Percentiles rank a stretch among this genome's conserved stretches.
Evolutionary conservation across 257 asterid genomes (phyloP).

Genomic region (Solanum etuberosum): DNA sequence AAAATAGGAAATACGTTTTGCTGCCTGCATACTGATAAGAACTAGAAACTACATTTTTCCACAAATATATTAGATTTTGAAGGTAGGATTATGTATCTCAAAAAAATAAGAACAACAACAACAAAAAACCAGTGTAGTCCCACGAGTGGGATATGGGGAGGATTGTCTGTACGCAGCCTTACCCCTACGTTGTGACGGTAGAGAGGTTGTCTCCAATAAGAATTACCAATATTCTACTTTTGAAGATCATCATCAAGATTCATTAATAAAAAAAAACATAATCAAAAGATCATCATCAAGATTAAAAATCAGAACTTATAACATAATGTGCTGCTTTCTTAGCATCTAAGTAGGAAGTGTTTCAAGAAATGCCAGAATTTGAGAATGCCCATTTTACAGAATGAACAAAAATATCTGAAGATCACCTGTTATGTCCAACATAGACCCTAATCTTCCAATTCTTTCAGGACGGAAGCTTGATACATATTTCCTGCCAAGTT

Average conservation of each 20-base stretch:
- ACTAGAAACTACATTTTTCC: not conserved
- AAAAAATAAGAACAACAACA: not conserved
- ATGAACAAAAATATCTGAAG: conserved; percentile 4
- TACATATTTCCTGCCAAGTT: conserved; percentile 43
- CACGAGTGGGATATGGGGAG: not conserved
- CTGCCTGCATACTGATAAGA: not conserved
- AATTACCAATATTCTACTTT: not conserved
- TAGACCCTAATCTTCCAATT: conserved; percentile 53
- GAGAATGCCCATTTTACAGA: not conserved
- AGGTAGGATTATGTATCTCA: not conserved
- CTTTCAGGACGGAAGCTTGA: conserved; percentile 69
- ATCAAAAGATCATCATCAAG: not conserved
- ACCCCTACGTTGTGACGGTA: not conserved
- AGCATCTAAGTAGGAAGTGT: not conserved
- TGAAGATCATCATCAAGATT: not conserved
- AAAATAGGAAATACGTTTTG: not conserved
- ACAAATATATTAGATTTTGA: not conserved
- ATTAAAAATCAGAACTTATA: not conserved
- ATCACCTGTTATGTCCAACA: conserved; percentile 52
- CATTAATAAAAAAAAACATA: not conserved
- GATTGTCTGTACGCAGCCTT: not conserved
- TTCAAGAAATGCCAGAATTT: not conserved
- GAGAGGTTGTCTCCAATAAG: not conserved
- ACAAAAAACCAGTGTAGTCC: not conserved
- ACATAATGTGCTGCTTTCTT: not conserved